These are phyloP conservation scores for Arabis hirsuta DNA, from an alignment of 345 rosid genomes.

Conservation along the genomic window DNA sequence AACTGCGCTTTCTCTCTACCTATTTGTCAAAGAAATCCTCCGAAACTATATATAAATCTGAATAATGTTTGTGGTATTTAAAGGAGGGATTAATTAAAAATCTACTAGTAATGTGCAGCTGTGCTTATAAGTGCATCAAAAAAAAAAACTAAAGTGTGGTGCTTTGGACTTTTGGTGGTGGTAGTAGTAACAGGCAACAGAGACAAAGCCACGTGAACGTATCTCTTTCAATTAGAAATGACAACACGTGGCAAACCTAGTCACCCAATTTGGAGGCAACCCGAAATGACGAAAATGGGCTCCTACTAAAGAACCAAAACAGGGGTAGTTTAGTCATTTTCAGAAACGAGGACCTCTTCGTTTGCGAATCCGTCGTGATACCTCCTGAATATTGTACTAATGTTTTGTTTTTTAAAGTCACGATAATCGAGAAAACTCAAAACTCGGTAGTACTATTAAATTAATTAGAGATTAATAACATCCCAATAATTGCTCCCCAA, in stretches of 20 bases:
- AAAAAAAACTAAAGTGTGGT: slow-evolving; percentile 3
- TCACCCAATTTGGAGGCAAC: slow-evolving; percentile 26
- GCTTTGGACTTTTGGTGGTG: slow-evolving; percentile 14
- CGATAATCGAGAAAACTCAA: slow-evolving; percentile 6
- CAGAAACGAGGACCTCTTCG: slow-evolving; percentile 24
- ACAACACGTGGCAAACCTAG: slow-evolving; percentile 48
- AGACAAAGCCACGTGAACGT: slow-evolving; percentile 48
- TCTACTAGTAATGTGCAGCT: slow-evolving; percentile 1
- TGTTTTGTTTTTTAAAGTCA: slow-evolving; percentile 3
- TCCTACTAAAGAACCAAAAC: not conserved
- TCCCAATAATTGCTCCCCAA: slow-evolving; percentile 33
- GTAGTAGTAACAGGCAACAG: slow-evolving; percentile 42
- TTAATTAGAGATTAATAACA: slow-evolving; percentile 25
- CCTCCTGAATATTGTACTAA: not conserved
- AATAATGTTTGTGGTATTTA: not conserved
- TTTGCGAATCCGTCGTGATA: slow-evolving; percentile 37
- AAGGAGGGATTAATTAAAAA: not conserved
- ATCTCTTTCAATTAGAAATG: slow-evolving; percentile 34
- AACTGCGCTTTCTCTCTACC: too few relatives aligned
- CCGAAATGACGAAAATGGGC: slow-evolving; percentile 17
- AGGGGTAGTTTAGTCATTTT: slow-evolving; percentile 28
- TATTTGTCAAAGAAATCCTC: not conserved
- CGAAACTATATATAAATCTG: slow-evolving; percentile 10
- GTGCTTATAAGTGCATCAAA: slow-evolving; percentile 19
- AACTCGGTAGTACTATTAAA: slow-evolving; percentile 10